Conservation (phyloP, 345 rosid genomes). For the Salix exigua region DNA sequence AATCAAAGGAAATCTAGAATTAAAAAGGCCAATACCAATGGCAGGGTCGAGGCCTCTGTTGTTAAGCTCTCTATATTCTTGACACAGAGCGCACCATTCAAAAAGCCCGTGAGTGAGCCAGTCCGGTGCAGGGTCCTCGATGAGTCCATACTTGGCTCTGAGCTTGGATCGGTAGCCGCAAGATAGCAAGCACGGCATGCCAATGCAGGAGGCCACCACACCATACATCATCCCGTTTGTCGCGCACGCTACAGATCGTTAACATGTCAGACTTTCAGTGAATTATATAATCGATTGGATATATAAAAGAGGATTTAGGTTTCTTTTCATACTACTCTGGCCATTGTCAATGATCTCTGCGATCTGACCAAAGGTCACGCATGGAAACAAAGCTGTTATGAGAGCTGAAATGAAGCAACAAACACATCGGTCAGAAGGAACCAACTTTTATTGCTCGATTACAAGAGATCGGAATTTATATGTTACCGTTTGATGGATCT, state of each 20-base stretch:
- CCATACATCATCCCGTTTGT: slow-evolving; percentile 50
- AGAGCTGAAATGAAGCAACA: slow-evolving; percentile 36
- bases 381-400: slow-evolving; percentile 43
- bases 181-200: slow-evolving; percentile 54
- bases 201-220: slow-evolving; percentile 23
- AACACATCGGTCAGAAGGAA: background rate
- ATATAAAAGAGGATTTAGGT: too few relatives aligned
- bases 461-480: background rate
- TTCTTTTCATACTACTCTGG: slow-evolving; percentile 24
- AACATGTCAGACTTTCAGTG: too few relatives aligned
- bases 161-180: slow-evolving; percentile 62
- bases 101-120: slow-evolving; percentile 56
- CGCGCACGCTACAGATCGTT: slow-evolving; percentile 39
- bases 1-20: too few relatives aligned
- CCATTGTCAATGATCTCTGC: slow-evolving; percentile 66
- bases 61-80: slow-evolving; percentile 65
- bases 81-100: slow-evolving; percentile 76
- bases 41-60: slow-evolving; percentile 62
- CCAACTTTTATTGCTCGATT: background rate
- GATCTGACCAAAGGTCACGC: slow-evolving; percentile 54
- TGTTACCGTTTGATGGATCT: slow-evolving; percentile 53
- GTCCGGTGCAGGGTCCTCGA: slow-evolving; percentile 61
- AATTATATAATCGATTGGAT: too few relatives aligned
- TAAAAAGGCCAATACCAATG: slow-evolving; percentile 31
- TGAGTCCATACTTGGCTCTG: slow-evolving; percentile 50